Evolutionary conservation across 345 rosid genomes (phyloP).

Genomic region (Raphanus raphanistrum): DNA sequence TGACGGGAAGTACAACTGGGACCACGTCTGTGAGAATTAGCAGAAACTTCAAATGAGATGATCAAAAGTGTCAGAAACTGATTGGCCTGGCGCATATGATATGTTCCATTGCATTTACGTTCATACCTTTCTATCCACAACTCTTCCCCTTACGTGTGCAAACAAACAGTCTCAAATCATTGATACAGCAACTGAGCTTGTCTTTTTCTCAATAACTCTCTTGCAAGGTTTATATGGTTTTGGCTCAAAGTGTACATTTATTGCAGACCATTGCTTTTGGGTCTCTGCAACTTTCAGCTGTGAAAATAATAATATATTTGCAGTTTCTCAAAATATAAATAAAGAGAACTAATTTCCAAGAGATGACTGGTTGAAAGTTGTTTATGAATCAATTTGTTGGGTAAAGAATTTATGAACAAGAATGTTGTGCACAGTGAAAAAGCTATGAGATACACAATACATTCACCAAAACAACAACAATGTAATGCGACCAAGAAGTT

Average conservation of each 20-base stretch:
- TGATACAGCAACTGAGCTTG: constrained; percentile 19
- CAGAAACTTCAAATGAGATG: constrained; percentile 28
- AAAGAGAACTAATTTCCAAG: not conserved
- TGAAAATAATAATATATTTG: not conserved
- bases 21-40: constrained; percentile 24
- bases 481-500: constrained; percentile 19
- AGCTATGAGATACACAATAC: constrained; percentile 13
- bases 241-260: constrained; percentile 19
- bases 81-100: constrained; percentile 13
- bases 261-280: not conserved
- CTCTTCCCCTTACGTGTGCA: constrained; percentile 2
- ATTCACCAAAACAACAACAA: constrained; percentile 12
- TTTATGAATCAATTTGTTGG: not conserved
- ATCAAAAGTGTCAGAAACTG: constrained; percentile 27
- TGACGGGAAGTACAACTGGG: constrained; percentile 36
- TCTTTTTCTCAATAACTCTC: constrained; percentile 33
- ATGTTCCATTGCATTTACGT: constrained; percentile 30
- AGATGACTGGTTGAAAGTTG: constrained; percentile 5
- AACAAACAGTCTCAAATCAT: constrained; percentile 29
- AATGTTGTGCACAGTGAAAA: constrained; percentile 17
- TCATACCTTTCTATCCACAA: constrained; percentile 32
- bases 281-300: not conserved
- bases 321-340: not conserved
- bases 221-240: constrained; percentile 14
- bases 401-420: constrained; percentile 18